Evolutionary conservation across 129 eudicot genomes (phyloP).

Genomic region (Ambrosia trifida): DNA sequence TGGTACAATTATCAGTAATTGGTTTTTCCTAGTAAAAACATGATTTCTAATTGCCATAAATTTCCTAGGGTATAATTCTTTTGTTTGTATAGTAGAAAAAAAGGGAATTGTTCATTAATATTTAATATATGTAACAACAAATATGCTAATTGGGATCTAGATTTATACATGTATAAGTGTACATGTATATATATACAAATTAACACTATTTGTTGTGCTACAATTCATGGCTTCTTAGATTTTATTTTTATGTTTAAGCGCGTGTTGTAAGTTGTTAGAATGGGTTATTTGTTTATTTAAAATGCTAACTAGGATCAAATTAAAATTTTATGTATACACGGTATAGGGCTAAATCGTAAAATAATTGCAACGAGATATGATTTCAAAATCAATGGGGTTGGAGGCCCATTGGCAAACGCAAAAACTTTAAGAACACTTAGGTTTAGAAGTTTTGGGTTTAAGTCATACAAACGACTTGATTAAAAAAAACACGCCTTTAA

Average conservation of each 20-base stretch:
- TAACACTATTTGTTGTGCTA: neutral
- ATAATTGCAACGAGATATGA: no score
- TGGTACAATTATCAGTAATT: conserved; percentile 32
- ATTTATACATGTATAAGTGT: conserved; percentile 26
- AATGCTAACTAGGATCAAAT: no score
- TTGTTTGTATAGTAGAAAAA: conserved; percentile 31
- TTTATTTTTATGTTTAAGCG: neutral
- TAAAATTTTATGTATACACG: no score
- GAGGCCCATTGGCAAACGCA: no score
- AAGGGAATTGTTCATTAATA: conserved; percentile 26
- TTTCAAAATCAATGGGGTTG: no score
- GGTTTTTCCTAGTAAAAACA: conserved; percentile 25
- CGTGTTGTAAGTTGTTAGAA: neutral
- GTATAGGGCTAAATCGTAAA: no score
- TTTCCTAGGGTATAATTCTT: conserved; percentile 28
- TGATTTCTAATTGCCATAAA: conserved; percentile 4
- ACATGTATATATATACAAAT: neutral
- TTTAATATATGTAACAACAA: conserved; percentile 24
- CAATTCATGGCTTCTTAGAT: neutral
- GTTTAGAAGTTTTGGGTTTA: no score
- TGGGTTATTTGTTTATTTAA: no score
- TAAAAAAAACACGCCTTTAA: no score
- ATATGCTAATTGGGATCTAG: conserved; percentile 27
- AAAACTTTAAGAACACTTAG: no score
- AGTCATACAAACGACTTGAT: no score